phyloP scores from a whole-genome alignment of 257 asterid species.

The Asclepias syriaca region DNA sequence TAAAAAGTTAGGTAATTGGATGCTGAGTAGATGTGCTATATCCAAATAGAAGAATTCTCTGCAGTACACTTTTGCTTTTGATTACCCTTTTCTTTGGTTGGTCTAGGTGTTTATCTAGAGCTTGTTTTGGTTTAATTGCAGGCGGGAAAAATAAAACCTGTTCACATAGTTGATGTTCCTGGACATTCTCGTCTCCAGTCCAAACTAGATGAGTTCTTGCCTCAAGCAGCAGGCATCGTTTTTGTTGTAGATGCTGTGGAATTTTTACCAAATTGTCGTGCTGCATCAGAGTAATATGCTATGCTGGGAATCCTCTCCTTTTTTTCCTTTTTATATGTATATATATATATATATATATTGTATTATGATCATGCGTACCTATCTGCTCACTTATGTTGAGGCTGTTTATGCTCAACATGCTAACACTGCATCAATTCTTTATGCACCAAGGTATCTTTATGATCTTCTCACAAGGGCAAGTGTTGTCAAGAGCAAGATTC shows the following conservation, averaged over 20 bases:
- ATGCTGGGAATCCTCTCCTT: too few relatives aligned
- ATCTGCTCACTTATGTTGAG: not conserved
- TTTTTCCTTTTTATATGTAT: too few relatives aligned
- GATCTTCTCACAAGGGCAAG: slow-evolving; percentile 68
- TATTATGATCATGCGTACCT: not conserved
- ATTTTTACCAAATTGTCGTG: slow-evolving; percentile 66
- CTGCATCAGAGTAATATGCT: slow-evolving; percentile 67
- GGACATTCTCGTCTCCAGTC: slow-evolving; percentile 83
- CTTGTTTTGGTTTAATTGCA: slow-evolving; percentile 27
- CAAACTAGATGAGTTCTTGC: slow-evolving; percentile 68
- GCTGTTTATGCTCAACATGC: not conserved
- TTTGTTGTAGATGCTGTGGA: slow-evolving; percentile 85
- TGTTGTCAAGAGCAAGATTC: slow-evolving; percentile 66
- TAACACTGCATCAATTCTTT: slow-evolving; percentile 6
- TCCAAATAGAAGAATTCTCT: not conserved
- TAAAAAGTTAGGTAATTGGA: not conserved
- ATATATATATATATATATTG: not conserved
- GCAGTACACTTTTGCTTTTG: not conserved
- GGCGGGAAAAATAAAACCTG: slow-evolving; percentile 64
- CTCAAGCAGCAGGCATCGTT: slow-evolving; percentile 61
- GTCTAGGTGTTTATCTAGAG: not conserved
- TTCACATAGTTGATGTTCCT: slow-evolving; percentile 78
- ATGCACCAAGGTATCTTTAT: slow-evolving; percentile 58
- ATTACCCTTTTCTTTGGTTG: not conserved
- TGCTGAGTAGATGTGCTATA: not conserved